Evolutionary conservation across 2,329 filamentous ascomycete species (phyloP).

Genomic region (Berkeleyomyces basicola): DNA sequence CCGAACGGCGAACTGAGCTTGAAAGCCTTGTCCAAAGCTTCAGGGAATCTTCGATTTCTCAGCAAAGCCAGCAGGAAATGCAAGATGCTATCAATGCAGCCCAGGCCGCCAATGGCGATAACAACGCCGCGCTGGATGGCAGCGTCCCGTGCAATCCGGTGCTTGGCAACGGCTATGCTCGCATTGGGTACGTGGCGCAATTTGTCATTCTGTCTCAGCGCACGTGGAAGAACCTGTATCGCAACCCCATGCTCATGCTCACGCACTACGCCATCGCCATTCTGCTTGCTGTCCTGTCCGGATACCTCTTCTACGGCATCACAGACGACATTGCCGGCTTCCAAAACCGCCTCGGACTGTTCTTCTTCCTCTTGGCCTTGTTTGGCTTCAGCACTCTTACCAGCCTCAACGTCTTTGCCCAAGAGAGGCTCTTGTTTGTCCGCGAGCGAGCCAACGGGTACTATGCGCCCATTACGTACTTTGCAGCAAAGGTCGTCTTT

Average conservation of each 20-base stretch:
- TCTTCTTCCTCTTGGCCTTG: slow-evolving; percentile 90
- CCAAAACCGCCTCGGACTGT: slow-evolving; percentile 90
- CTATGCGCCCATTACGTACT: slow-evolving; percentile 87
- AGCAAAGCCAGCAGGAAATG: slow-evolving; percentile 62
- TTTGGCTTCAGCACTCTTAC: slow-evolving; percentile 96
- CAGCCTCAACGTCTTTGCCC: slow-evolving; percentile 80
- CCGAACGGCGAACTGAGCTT: slow-evolving; percentile 54
- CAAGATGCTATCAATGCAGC: slow-evolving; percentile 48
- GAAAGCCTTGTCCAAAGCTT: slow-evolving; percentile 68
- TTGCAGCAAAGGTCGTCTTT: slow-evolving; percentile 91
- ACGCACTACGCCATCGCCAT: slow-evolving; percentile 98
- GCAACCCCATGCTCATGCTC: slow-evolving; percentile 95
- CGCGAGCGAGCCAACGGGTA: slow-evolving; percentile 93
- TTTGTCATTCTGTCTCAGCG: slow-evolving; percentile 78
- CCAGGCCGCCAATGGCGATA: slow-evolving; percentile 48
- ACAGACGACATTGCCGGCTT: slow-evolving; percentile 95
- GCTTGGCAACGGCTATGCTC: slow-evolving; percentile 64
- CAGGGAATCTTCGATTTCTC: slow-evolving; percentile 59
- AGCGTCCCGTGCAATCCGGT: slow-evolving; percentile 29
- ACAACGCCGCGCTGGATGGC: slow-evolving; percentile 30
- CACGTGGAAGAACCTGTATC: slow-evolving; percentile 94
- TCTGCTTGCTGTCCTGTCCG: slow-evolving; percentile 79
- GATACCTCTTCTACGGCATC: slow-evolving; percentile 89
- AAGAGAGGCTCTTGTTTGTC: slow-evolving; percentile 79
- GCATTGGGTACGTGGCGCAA: slow-evolving; percentile 63